Base-by-base conservation (phyloP, 345 rosid genomes). In the Eucalyptus fibrosa region DNA sequence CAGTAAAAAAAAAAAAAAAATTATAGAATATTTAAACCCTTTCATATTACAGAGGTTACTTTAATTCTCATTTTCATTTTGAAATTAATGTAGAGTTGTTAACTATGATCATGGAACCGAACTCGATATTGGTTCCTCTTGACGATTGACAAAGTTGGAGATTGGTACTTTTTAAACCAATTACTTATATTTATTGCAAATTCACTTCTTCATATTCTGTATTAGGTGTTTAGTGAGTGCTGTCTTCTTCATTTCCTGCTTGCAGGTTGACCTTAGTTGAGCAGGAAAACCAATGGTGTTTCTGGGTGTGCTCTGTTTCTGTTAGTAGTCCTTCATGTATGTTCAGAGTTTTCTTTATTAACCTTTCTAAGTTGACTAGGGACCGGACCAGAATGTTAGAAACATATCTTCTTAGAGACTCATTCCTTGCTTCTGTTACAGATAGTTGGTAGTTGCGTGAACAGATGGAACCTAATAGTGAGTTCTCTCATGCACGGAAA, bases 61-160 rank as follows among this genome's bases (percentile, higher is more conserved):
- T 24, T 2, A 59, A 7, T 59, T 26, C 15, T 59, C 7, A 59
- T 59, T 59, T 59, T 59, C 7, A 26, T 11, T 59, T n/a, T 59
- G 65, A 59, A 23, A 2, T 59, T 3, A 26, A 24, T 59, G n/a
- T 13, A 2, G 6, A 59, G 65, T 56, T 59, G 65, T 59, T 1
- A 4, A 59, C 15, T 59, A 59, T 0, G 7, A 59, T 1, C n/a
- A 59, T 26, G 65, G n/a, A 59, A 2, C 3, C 0, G 0, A 59
- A 59, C 65, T 1, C 0, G 1, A 26, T 59, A 59, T 59, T 26
- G 65, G 15, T 26, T 24, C 1, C 30, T 24, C 3, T 4, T 1
- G 65, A 59, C 0, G 7, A 11, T 26, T 34, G 37, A 34, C 37
- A 34, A 34, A 34, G 37, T n/a, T 59, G n/a, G 30, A 59, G n/a